Evolutionary conservation across 2,329 filamentous ascomycete genomes (phyloP), one percentile per base, ranked within the genome.

Genomic region (Epichloe aotearoae): DNA sequence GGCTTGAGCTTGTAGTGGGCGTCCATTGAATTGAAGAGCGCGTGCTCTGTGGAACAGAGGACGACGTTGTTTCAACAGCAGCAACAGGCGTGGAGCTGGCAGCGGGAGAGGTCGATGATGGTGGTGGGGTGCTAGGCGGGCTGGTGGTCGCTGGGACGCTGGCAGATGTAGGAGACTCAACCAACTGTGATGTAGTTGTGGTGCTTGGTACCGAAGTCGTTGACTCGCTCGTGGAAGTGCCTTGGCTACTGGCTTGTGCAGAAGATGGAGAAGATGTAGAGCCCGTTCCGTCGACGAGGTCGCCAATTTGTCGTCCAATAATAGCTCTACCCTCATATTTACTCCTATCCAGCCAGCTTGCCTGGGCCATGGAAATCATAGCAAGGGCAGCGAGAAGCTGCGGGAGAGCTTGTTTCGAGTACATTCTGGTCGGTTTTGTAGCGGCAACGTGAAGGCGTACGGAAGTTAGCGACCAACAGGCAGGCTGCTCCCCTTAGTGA

Each of bases 351-450:
- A 63, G 52, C 57, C 59, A 61, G 30, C 64, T 61, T 48, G 67
- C 75, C 57, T 77, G 73, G 43, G 71, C 71, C 38, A 73, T 64
- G 44, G 66, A 67, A 50, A 71, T 54, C 52, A 75, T 60, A 42
- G 73, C 73, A 48, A 79, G 64, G 42, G 72, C 73, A 56, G 76
- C 63, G 54, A 77, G 59, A 51, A 79, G 62, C 53, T 78, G 61
- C 58, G 72, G 66, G 36, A 76, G 53, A 47, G 73, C 57, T 52
- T 69, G 69, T 50, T 64, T 65, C 30, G 70, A 63, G 60, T 73
- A 72, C 77, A 80, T 80, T 51, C 39, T 45, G 44, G 5, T 38
- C 19, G 23, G 30, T 10, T 15, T 30, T 5, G 19, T 6, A 20
- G 12, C 23, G 3, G 26, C 15, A 33, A 30, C 26, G 26, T 15